Base-by-base conservation (phyloP, 1,284 basidiomycete species). In the Filobasidium uniguttulatum region DNA sequence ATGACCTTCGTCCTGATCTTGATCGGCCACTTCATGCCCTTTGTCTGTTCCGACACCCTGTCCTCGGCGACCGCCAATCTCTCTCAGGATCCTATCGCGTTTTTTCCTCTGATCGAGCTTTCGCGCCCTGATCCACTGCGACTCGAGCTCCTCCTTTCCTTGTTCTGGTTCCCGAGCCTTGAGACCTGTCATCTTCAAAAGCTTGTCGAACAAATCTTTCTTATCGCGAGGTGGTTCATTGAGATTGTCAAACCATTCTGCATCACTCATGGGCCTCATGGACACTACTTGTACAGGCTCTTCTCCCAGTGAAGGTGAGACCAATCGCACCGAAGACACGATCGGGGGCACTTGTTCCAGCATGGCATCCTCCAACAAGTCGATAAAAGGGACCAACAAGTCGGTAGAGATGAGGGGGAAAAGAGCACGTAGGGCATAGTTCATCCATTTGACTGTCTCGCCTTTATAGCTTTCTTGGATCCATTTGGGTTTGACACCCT, bases 351-450 rank as follows among this genome's bases (percentile, higher is more conserved):
- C 63, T 51, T 70, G 66, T 31, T 62, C 54, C 14, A 64, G 58
- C 38, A 70, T 56, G 1, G 68, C 67, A 46, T 70, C 68, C 49
- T 70, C 68, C 30, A 71, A 56, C 2, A 71, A 57, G 52, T 71
- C 69, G 26, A 71, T 60, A 44, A 69, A 67, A 2, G 69, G 69
- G 3, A 61, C 61, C n/a, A 71, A 58, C n/a, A 68, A 56, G 49
- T 69, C 64, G 12, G 67, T 67, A 3, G 67, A 67, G 20, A 69
- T 61, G 28, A 70, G 52, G 0, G 68, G 68, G 54, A 68, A 70
- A 7, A 70, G 54, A 1, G 65, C 62, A 20, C 62, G 59, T 2
- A 70, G 55, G 0, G 63, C 62, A 30, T 68, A 62, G 49, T 70
- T 70, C 12, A 35, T 44, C 34, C 15, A 33, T 12, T 1, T 3